Conservation (phyloP, 352 stramenopile species). For the Pythium oligandrum region DNA sequence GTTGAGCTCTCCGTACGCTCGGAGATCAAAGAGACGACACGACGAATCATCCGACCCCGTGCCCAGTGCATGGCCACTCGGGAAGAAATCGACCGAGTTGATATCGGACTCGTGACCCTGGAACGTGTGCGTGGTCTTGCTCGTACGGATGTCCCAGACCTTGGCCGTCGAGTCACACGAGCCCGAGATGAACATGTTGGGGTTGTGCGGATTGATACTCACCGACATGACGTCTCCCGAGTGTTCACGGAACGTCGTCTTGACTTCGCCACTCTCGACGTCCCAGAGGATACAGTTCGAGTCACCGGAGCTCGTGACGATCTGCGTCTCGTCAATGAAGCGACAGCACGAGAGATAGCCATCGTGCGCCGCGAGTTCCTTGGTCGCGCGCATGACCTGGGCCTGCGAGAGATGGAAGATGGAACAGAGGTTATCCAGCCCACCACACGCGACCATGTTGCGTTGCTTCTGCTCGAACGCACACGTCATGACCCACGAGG, state of each 20-base stretch:
- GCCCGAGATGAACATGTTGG: conserved; percentile 96
- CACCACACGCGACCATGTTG: conserved; percentile 97
- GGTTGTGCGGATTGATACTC: conserved; percentile 92
- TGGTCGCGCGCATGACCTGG: conserved; percentile 87
- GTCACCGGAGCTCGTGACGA: conserved; percentile 95
- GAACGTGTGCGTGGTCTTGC: conserved; percentile 96
- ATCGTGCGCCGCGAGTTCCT: conserved; percentile 97
- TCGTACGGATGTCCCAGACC: conserved; percentile 96
- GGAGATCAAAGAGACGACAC: conserved; percentile 96
- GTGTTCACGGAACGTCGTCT: conserved; percentile 97
- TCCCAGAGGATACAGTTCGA: conserved; percentile 99
- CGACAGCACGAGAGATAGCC: conserved; percentile 98
- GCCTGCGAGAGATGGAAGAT: conserved; percentile 95
- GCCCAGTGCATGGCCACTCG: conserved; percentile 92
- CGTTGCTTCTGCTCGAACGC: conserved; percentile 97
- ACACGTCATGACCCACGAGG: conserved; percentile 99
- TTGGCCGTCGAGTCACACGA: conserved; percentile 96
- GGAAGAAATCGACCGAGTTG: conserved; percentile 98
- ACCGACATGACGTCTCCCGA: conserved; percentile 97
- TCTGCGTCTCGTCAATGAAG: conserved; percentile 94
- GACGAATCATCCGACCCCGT: conserved; percentile 97
- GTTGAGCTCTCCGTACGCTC: conserved; percentile 95
- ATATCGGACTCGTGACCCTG: conserved; percentile 98
- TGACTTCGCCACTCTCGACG: conserved; percentile 91
- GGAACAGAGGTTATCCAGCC: conserved; percentile 99